These are phyloP conservation scores for Phytophthora crassamura DNA, from an alignment of 352 stramenopile species.

Conservation along the genomic window DNA sequence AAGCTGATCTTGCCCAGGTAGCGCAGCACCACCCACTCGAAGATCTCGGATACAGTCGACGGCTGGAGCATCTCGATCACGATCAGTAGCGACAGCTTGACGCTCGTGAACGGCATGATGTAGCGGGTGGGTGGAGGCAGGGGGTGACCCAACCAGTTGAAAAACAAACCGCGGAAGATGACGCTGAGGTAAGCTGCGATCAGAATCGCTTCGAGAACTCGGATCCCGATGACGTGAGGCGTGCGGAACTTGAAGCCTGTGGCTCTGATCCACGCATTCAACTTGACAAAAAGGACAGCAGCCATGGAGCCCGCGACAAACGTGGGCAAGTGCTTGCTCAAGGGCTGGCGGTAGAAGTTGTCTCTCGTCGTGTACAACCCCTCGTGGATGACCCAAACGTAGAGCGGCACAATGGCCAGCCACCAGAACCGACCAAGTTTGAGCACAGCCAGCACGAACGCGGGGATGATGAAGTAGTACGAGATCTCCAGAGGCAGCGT, in stretches of 20 bases:
- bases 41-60: conserved; percentile 22
- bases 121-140: conserved; percentile 8
- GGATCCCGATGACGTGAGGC: conserved; percentile 15
- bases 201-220: conserved; percentile 19
- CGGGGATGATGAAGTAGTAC: too few relatives aligned
- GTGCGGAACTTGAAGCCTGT: conserved; percentile 15
- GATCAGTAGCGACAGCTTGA: conserved; percentile 37
- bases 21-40: conserved; percentile 42
- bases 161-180: conserved; percentile 27
- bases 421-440: conserved; percentile 28
- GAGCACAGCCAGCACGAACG: conserved; percentile 27
- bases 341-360: conserved; percentile 21
- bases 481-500: conserved; percentile 16
- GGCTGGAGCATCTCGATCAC: conserved; percentile 43
- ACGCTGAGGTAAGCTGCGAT: conserved; percentile 21
- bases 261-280: conserved; percentile 10
- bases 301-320: too few relatives aligned
- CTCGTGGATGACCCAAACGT: conserved; percentile 23
- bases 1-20: conserved; percentile 42
- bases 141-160: conserved; percentile 35
- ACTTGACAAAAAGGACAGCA: conserved; percentile 31
- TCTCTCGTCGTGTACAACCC: conserved; percentile 17
- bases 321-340: conserved; percentile 25
- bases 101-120: conserved; percentile 34
- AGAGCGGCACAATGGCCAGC: conserved; percentile 23